Conservation (phyloP, 352 stramenopile species). For the Globisporangium paddicum region DNA sequence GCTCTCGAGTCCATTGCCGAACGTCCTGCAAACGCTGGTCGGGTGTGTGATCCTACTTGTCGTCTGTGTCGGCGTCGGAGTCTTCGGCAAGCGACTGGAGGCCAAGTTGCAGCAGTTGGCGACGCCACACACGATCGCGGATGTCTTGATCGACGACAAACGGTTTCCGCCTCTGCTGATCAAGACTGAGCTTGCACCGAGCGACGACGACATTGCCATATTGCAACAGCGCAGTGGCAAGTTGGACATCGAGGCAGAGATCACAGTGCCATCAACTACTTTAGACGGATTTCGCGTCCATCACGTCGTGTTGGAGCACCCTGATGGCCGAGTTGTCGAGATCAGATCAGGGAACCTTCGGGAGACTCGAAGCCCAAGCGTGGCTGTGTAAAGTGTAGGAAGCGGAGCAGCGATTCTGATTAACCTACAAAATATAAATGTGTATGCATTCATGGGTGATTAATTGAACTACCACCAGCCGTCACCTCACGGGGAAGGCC, state of each 20-base stretch:
- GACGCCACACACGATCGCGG: neutral
- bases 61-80: neutral
- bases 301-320: no score
- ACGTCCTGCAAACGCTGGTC: neutral
- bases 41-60: neutral
- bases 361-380: neutral
- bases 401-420: no score
- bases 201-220: neutral
- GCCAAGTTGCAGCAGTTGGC: neutral
- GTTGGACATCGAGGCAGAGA: neutral
- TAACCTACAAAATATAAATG: no score
- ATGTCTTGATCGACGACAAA: neutral
- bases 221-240: neutral
- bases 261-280: neutral
- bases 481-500: no score
- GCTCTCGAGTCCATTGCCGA: neutral
- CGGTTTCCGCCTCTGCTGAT: neutral
- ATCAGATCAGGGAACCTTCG: no score
- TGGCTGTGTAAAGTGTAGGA: neutral
- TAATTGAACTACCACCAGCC: no score
- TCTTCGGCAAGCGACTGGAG: neutral
- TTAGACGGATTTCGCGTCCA: neutral
- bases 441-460: no score
- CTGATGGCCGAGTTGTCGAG: no score
- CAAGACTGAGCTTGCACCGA: neutral